A percentile compares a stretch with the other conserved stretches of the same genome.
Evolutionary conservation across 306 rosid species (phyloP).

Genomic region (Sechiopsis laciniata): DNA sequence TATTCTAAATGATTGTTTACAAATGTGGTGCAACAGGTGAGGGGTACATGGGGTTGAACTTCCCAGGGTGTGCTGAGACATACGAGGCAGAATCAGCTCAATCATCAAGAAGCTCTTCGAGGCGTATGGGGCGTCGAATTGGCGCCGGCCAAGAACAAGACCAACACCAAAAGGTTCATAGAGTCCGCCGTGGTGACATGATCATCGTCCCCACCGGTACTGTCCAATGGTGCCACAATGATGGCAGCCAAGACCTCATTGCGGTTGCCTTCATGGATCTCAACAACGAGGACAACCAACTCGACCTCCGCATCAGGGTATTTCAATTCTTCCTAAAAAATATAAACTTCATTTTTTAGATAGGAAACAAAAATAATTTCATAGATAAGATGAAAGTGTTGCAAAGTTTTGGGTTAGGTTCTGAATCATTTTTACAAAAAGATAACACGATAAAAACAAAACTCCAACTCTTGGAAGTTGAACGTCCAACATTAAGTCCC

Average conservation of each 20-base stretch:
- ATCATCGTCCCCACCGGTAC: slow-evolving; percentile 23
- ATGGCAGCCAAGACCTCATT: slow-evolving; percentile 23
- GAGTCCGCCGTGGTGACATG: slow-evolving; percentile 28
- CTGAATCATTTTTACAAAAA: no score
- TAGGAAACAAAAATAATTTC: no score
- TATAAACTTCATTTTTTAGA: no score
- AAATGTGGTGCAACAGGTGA: slow-evolving; percentile 24
- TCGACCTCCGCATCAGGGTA: slow-evolving; percentile 27
- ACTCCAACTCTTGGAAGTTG: no score
- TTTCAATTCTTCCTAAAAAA: background rate
- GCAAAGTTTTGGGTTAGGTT: no score
- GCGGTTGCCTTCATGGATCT: slow-evolving; percentile 23
- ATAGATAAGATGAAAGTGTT: no score
- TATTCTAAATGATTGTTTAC: background rate
- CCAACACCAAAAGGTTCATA: slow-evolving; percentile 25
- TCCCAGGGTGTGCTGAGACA: slow-evolving; percentile 30
- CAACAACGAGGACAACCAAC: slow-evolving; percentile 29
- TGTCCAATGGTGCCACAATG: slow-evolving; percentile 24
- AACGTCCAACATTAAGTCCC: no score
- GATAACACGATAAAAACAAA: no score
- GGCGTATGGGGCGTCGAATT: background rate
- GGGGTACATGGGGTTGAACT: slow-evolving; percentile 15
- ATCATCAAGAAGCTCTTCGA: background rate
- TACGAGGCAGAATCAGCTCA: slow-evolving; percentile 15
- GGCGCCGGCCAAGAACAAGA: slow-evolving; percentile 12